Conservation (phyloP, 495 filamentous ascomycete species). For the Amniculicola lignicola region DNA sequence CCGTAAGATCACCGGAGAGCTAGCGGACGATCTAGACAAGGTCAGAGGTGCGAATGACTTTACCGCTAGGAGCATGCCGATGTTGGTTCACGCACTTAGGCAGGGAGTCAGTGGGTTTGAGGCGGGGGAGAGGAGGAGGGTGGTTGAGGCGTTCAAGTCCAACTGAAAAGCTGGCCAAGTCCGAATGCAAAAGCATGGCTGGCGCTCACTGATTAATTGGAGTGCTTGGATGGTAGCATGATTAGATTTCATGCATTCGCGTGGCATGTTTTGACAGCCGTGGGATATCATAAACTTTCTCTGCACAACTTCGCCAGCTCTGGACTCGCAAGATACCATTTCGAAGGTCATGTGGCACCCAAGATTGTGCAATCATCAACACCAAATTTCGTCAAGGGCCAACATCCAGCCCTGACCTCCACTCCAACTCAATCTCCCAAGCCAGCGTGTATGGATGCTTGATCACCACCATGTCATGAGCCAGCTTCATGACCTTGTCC, state of each 20-base stretch:
- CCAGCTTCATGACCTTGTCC: conserved; percentile 66
- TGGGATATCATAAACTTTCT: too few relatives aligned
- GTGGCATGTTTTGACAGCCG: too few relatives aligned
- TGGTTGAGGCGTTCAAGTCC: conserved; percentile 1
- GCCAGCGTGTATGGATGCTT: conserved; percentile 87
- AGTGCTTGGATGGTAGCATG: too few relatives aligned
- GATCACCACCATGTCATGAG: conserved; percentile 90
- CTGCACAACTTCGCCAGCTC: too few relatives aligned
- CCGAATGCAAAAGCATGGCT: too few relatives aligned
- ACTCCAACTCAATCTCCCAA: conserved; percentile 87
- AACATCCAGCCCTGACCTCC: conserved; percentile 55
- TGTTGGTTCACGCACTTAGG: conserved; percentile 63
- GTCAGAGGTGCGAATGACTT: conserved; percentile 67
- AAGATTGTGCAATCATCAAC: too few relatives aligned
- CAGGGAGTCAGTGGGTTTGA: conserved; percentile 49
- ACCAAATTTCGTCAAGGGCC: too few relatives aligned
- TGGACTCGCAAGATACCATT: too few relatives aligned
- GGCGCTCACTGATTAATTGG: too few relatives aligned
- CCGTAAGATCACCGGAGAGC: conserved; percentile 60
- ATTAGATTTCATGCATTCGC: too few relatives aligned
- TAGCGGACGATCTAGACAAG: conserved; percentile 68
- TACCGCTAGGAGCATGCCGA: conserved; percentile 55
- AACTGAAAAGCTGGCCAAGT: neutral
- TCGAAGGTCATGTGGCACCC: too few relatives aligned
- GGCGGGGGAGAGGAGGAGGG: conserved; percentile 39